Base-by-base conservation (phyloP, 805 yeast species). In the Kodamaea kakaduensis region DNA sequence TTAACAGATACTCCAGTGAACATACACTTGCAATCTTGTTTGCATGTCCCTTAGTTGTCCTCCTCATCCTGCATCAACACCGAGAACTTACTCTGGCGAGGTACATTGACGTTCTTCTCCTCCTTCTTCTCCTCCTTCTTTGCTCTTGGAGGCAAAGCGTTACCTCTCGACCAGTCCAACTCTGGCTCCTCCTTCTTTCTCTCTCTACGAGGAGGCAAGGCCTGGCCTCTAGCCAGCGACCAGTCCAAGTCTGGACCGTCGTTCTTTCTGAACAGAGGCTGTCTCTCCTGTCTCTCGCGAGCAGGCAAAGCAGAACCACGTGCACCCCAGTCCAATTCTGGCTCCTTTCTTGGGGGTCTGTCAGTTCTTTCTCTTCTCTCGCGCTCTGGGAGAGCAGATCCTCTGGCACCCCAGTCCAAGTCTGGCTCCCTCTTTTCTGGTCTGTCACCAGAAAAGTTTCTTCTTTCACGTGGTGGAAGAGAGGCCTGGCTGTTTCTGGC, bases 261-360 rank as follows among this genome's bases (percentile, higher is more conserved):
- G 30, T 50, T 63, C 45, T 50, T 56, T n/a, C n/a, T n/a, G n/a
- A n/a, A n/a, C n/a, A n/a, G n/a, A 27, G 63, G 58, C 33, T 44
- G 43, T 43, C 56, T 56, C 54, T 44, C 48, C 41, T 48, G 44
- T 53, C 63, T 60, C 49, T 69, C 75, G 50, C 67, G 58, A 29
- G 67, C 55, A 32, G 65, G 64, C 37, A 56, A 53, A 8, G 52
- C 48, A 16, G 50, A 38, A 24, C 44, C 41, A 52, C 77, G 64
- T 30, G 70, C 76, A 36, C 70, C 64, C 78, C 86, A 79, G 58
- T 82, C 86, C 36, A 78, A 59, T 20, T 76, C 75, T 31, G 77
- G 75, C 49, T 71, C 79, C 43, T 65, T 65, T 58, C 68, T 64
- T 35, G 54, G 53, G 13, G 48, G 45, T 38, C 48, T 42, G 40